Base-by-base conservation (phyloP, 441 rosid species). In the Melastoma candidum region DNA sequence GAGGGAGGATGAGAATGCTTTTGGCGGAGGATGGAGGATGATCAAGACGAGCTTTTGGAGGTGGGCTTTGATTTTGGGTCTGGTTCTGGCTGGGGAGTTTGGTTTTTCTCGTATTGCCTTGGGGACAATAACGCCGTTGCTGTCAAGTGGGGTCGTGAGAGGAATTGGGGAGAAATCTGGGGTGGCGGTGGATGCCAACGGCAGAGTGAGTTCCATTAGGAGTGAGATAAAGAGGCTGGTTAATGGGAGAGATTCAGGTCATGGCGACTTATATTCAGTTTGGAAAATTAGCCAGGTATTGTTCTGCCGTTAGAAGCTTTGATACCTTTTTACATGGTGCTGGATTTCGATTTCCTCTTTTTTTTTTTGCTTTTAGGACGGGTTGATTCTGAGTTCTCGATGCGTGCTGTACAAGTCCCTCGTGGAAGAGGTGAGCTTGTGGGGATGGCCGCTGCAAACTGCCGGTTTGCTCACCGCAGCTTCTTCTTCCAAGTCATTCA, bases 371-470 rank as follows among this genome's bases (percentile, higher is more conserved):
- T 48, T 56, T 17, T 51, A 87, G 93, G 78, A 75, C 69, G 83
- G 79, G 60, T 24, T 63, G 44, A 64, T 78, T 26, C 66, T 86
- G 79, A 70, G 63, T 49, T 88, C 90, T 2, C 68, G 68, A 53
- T 92, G 98, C 60, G 57, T 74, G 11, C 48, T 92, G 67, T 88
- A 79, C 56, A 85, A 81, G 60, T 84, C 98, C 1, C 47, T 64
- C 13, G 57, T 48, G n/a, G 98, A 92, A 72, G 95, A 88, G 57
- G 82, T 92, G 22, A 77, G 81, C 64, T 67, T 88, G 36, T 85
- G 98, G 98, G 97, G 97, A 13, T 92, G 98, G 95, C 97, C 98
- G 58, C 63, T 92, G 68, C 95, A 84, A 48, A 80, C 92, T 0
- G 82, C 90, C 1, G 94, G 97, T 26, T 63, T 88, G 78, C 77